A percentile compares a stretch with the other conserved stretches of the same genome.
Conservation (phyloP, 2,329 filamentous ascomycete species). For the Aspergillus brunneoviolaceus region DNA sequence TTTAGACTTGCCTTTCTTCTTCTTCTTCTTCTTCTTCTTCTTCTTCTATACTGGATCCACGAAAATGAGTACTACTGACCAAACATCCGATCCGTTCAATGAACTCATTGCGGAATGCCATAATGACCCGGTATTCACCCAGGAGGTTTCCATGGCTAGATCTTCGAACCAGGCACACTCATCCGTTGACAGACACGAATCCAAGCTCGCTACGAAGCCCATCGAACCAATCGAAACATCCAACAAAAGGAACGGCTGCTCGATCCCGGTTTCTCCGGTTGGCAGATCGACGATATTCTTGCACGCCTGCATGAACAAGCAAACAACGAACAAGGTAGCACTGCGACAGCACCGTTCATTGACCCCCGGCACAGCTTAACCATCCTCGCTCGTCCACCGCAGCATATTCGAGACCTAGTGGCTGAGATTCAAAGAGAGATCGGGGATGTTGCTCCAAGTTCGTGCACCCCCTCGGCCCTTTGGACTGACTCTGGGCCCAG, state of each 20-base stretch:
- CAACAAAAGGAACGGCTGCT: constrained; percentile 76
- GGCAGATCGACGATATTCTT: constrained; percentile 75
- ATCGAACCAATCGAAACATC: constrained; percentile 71
- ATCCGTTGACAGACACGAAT: constrained; percentile 45
- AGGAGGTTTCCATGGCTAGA: background rate
- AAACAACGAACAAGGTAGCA: constrained; percentile 2
- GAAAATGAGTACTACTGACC: constrained; percentile 10
- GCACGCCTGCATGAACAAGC: constrained; percentile 58
- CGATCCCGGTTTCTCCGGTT: constrained; percentile 63
- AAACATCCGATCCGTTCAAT: constrained; percentile 66
- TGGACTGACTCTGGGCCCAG: background rate
- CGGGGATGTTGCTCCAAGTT: constrained; percentile 66
- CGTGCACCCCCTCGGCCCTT: constrained; percentile 33
- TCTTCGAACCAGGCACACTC: background rate
- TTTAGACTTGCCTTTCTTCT: no score
- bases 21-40: no score
- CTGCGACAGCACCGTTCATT: constrained; percentile 58
- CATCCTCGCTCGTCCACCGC: constrained; percentile 82
- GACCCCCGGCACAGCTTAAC: constrained; percentile 81
- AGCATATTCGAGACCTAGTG: constrained; percentile 67
- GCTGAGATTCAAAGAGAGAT: constrained; percentile 67
- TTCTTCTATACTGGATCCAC: background rate
- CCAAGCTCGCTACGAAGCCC: constrained; percentile 69
- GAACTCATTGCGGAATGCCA: constrained; percentile 68
- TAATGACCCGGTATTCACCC: constrained; percentile 60